Base-by-base conservation (phyloP, 257 asterid species). In the Datura wrightii region DNA sequence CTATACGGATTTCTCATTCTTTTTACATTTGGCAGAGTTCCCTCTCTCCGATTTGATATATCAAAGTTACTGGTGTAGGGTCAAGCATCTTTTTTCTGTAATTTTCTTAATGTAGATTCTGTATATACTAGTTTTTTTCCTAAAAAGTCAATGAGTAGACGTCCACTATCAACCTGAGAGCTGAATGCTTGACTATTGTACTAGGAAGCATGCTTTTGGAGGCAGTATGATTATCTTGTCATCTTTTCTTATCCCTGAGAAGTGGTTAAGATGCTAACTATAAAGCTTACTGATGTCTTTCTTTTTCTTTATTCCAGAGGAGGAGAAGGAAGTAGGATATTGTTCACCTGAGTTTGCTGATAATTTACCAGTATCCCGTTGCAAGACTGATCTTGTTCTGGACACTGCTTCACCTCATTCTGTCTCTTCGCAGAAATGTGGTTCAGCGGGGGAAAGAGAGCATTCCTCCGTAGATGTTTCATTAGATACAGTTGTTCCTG, bases 281-380 rank as follows among this genome's bases (percentile, higher is more conserved):
- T 63, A 19, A 54, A 37, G 78, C 85, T 74, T 41, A 58, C 71
- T 71, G 56, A 88, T 83, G 70, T 72, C 66, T 48, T 85, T 59
- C 85, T 66, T 85, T 70, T 54, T 56, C 6, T 48, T 83, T 79
- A 82, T 89, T 85, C 74, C 89, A 93, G 96, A 89, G 83, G 94
- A 89, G 85, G 96, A 94, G 87, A 84, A 90, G 65, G 5, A 37
- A 58, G 19, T 0, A 24, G 97, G 89, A 44, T 2, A 8, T 52
- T 76, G 36, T 83, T 94, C 97, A 63, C 93, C 91, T 7, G 89
- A 92, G 83, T 87, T 90, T 82, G 93, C 88, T 60, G 80, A 67
- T 66, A 39, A 63, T 71, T 74, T 82, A 18, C 52, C 79, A 74
- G 88, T 88, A 71, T 88, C 89, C 56, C 31, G 62, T 36, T 52